A percentile compares a stretch with the other conserved stretches of the same genome.
phyloP scores from a whole-genome alignment of 257 asterid genomes.

The Fraxinus cuspidata region DNA sequence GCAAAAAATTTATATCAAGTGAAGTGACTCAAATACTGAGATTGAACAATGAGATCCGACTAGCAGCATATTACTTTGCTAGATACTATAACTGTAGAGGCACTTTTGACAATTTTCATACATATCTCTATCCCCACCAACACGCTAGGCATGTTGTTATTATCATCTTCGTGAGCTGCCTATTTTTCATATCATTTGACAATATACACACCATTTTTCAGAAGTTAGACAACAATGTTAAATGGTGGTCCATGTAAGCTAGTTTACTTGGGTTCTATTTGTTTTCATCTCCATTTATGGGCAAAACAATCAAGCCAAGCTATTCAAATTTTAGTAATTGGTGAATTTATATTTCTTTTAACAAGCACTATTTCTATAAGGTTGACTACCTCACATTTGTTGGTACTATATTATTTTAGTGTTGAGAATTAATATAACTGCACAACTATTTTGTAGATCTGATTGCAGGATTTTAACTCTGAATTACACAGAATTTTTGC shows the following conservation, averaged over 20 bases:
- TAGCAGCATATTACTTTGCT: conserved; percentile 45
- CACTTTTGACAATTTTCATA: conserved; percentile 66
- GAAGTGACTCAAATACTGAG: conserved; percentile 22
- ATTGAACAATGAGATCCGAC: conserved; percentile 60
- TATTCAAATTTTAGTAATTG: too few relatives aligned
- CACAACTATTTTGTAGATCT: too few relatives aligned
- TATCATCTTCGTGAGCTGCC: conserved; percentile 87
- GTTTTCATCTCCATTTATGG: conserved; percentile 43
- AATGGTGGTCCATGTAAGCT: conserved; percentile 99
- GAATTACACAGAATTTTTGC: too few relatives aligned
- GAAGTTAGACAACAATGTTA: conserved; percentile 92
- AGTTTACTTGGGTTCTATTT: conserved; percentile 95
- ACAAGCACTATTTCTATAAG: too few relatives aligned
- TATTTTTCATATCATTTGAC: conserved; percentile 93
- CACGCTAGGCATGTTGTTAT: conserved; percentile 91
- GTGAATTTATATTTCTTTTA: too few relatives aligned
- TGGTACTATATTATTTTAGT: too few relatives aligned
- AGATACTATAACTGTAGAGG: conserved; percentile 82
- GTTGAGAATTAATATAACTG: too few relatives aligned
- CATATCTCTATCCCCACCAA: conserved; percentile 93
- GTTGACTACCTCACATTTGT: too few relatives aligned
- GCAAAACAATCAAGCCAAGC: too few relatives aligned
- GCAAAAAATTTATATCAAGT: too few relatives aligned
- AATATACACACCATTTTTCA: conserved; percentile 82
- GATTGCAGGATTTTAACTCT: too few relatives aligned